These are phyloP conservation scores for Ottelia alismoides DNA, from an alignment of 106 monocot genomes.

Conservation along the genomic window DNA sequence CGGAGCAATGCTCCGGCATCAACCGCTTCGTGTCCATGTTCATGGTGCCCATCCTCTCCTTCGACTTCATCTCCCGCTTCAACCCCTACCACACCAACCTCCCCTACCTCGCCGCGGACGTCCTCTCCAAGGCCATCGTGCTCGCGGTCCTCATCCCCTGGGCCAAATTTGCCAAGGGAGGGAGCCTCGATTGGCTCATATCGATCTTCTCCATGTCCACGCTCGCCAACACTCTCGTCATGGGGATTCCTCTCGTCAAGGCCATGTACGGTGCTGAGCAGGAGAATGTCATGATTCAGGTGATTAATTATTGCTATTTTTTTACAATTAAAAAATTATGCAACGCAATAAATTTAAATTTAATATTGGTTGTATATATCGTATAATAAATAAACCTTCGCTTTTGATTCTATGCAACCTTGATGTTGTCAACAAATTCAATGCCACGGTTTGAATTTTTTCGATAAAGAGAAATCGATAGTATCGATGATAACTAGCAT, in stretches of 20 bases:
- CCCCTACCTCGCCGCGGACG: constrained; percentile 49
- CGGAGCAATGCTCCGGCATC: constrained; percentile 55
- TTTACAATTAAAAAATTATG: neutral
- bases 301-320: neutral
- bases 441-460: too few relatives aligned
- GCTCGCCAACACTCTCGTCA: constrained; percentile 37
- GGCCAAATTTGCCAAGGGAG: constrained; percentile 22
- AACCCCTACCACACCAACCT: constrained; percentile 58
- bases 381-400: constrained; percentile 8
- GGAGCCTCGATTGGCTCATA: constrained; percentile 33
- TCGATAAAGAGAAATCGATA: too few relatives aligned
- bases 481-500: too few relatives aligned
- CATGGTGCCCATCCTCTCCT: constrained; percentile 69
- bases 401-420: constrained; percentile 19
- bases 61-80: constrained; percentile 45
- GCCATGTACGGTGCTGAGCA: constrained; percentile 37
- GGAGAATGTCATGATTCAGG: constrained; percentile 67
- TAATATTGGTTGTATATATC: too few relatives aligned
- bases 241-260: constrained; percentile 31
- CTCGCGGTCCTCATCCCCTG: constrained; percentile 14
- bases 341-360: neutral
- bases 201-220: constrained; percentile 34
- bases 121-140: constrained; percentile 44
- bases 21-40: constrained; percentile 55
- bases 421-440: too few relatives aligned